These are phyloP conservation scores for Adenanthera pavonina DNA, from an alignment of 306 rosid genomes.

Conservation along the genomic window DNA sequence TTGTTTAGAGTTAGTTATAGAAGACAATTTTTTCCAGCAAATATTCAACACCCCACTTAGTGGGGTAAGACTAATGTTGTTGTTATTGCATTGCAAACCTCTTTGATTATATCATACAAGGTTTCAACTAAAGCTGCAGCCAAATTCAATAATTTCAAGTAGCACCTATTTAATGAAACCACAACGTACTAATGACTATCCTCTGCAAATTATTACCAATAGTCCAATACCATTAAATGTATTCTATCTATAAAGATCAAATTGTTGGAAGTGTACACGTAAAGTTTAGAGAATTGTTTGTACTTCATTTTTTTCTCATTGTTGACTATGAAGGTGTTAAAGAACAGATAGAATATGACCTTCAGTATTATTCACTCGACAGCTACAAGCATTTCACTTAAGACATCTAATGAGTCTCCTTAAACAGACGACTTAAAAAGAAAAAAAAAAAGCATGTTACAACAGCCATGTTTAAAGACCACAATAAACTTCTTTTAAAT, in stretches of 20 bases:
- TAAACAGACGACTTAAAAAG: neutral
- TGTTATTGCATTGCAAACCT: neutral
- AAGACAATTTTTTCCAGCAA: neutral
- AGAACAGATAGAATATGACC: neutral
- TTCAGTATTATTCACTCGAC: conserved; percentile 1
- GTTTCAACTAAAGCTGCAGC: conserved; percentile 1
- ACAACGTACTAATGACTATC: neutral
- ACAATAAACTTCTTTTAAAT: neutral
- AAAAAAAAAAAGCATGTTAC: neutral
- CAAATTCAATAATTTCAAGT: neutral
- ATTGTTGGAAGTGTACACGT: neutral
- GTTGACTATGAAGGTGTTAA: conserved; percentile 5
- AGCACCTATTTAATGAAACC: conserved; percentile 10
- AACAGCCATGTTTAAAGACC: conserved; percentile 6
- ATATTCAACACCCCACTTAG: neutral
- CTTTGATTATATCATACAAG: neutral
- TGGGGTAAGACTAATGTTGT: too few species aligned
- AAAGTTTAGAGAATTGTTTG: neutral
- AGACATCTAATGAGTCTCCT: neutral
- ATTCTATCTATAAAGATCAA: conserved; percentile 8
- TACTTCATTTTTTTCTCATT: neutral
- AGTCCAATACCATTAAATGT: neutral
- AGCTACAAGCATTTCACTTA: neutral
- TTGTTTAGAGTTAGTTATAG: neutral
- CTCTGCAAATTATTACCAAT: neutral